Base-by-base conservation (phyloP, 495 filamentous ascomycete species). In the Chaetomium tenue region DNA sequence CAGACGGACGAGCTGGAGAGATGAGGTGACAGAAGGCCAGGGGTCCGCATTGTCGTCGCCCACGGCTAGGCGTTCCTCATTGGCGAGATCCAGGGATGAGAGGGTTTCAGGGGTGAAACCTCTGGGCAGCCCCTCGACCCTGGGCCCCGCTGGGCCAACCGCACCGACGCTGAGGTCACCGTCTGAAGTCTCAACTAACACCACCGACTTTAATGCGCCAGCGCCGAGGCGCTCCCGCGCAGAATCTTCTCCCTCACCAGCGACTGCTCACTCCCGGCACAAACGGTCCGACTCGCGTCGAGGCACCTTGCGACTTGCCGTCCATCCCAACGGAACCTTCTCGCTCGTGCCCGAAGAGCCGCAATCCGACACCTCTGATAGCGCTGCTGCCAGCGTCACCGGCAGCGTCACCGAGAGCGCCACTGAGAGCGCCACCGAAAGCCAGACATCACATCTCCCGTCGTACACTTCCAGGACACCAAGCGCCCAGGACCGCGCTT, bases 281-380 rank as follows among this genome's bases (percentile, higher is more conserved):
- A 66, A 70, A 37, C 72, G 75, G 20, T 63, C 78, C 30, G 47
- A 61, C 57, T 77, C 78, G 8, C 72, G 79, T 52, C 72, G 79
- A 61, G 68, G 72, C 39, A 80, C 72, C 54, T 56, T 75, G 61
- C 63, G 51, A 6, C 74, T 82, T 39, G 72, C 70, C 40, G 69
- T 81, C 48, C 71, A 82, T 64, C 62, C 80, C 8, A 78, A 82
- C 71, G 81, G 81, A 66, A 82, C 80, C 13, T 82, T 82, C 65
- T 77, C 78, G 25, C 63, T 82, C 30, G 70, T 81, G 37, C 72
- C 61, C 47, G 63, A 64, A 44, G 66, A 58, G n/a, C 59, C n/a
- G n/a, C 58, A 63, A 25, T 61, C 68, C 20, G 70, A 67, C 46
- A 51, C 65, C 48, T 66, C 67, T 33, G 58, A 57, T 42, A 72